Evolutionary conservation across 352 stramenopile species (phyloP).

Genomic region (Pythium monospermum): DNA sequence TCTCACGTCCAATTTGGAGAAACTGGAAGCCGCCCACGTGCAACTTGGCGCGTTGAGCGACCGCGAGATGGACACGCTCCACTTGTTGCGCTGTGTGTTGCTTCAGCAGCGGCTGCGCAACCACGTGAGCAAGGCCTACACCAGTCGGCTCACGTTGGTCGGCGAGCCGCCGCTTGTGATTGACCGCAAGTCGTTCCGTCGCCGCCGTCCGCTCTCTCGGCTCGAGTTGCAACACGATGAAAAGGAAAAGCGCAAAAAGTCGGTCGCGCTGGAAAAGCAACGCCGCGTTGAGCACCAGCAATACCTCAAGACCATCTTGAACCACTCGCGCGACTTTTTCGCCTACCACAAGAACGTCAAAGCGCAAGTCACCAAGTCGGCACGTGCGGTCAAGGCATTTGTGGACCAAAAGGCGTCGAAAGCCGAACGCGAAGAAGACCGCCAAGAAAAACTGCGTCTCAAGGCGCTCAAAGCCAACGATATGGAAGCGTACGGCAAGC

Average conservation of each 20-base stretch:
- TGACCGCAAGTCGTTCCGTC: constrained; percentile 76
- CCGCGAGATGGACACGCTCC: constrained; percentile 42
- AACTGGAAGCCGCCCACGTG: constrained; percentile 37
- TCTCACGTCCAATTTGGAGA: constrained; percentile 53
- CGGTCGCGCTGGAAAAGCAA: constrained; percentile 79
- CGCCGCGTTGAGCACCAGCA: constrained; percentile 67
- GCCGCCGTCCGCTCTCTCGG: constrained; percentile 52
- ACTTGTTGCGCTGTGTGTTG: constrained; percentile 61
- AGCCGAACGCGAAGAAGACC: constrained; percentile 81
- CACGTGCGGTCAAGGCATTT: constrained; percentile 67
- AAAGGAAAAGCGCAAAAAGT: constrained; percentile 77
- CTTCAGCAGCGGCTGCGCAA: constrained; percentile 69
- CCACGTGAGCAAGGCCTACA: constrained; percentile 57
- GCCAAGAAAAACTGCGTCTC: constrained; percentile 82
- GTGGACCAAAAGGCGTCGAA: constrained; percentile 75
- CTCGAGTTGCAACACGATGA: constrained; percentile 66
- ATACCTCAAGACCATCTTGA: constrained; percentile 77
- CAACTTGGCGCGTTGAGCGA: constrained; percentile 31
- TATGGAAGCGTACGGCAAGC: constrained; percentile 96
- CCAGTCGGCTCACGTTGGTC: constrained; percentile 53
- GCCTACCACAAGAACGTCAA: constrained; percentile 86
- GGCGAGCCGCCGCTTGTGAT: constrained; percentile 54
- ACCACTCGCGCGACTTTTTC: constrained; percentile 84
- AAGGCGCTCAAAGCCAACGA: constrained; percentile 94
- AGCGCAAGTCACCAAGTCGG: constrained; percentile 56